phyloP scores from a whole-genome alignment of 148 eudicot species.

The Heliosperma pusillum region DNA sequence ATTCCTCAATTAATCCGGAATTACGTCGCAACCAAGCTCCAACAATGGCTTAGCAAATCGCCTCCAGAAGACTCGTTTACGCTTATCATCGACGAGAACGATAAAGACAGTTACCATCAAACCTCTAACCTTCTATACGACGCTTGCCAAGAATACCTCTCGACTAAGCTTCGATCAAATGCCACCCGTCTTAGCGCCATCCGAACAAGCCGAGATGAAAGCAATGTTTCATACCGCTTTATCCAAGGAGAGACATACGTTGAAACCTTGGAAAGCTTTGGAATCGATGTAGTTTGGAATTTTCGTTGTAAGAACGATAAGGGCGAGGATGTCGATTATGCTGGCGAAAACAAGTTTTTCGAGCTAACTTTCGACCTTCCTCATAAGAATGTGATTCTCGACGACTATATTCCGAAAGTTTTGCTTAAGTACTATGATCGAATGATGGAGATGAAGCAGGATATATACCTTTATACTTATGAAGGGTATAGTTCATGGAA shows the following conservation, averaged over 20 bases:
- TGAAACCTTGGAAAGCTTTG: not conserved
- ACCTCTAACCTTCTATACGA: not conserved
- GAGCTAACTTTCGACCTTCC: slow-evolving; percentile 6
- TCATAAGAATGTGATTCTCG: slow-evolving; percentile 16
- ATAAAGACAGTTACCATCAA: too few relatives aligned
- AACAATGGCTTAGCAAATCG: not conserved
- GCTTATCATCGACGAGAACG: not conserved
- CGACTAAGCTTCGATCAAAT: not conserved
- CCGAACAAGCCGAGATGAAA: not conserved
- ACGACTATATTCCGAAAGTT: slow-evolving; percentile 15
- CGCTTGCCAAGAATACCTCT: slow-evolving; percentile 10
- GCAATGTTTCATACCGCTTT: not conserved
- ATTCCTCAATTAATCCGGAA: not conserved
- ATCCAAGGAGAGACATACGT: slow-evolving; percentile 9
- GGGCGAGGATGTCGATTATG: not conserved
- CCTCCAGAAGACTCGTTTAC: not conserved
- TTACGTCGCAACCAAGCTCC: not conserved
- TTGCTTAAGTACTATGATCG: slow-evolving; percentile 10
- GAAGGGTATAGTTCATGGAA: not conserved
- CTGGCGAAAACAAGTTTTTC: not conserved
- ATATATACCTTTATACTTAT: slow-evolving; percentile 10
- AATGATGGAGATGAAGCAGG: slow-evolving; percentile 11
- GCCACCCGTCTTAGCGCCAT: not conserved
- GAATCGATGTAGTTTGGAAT: not conserved
- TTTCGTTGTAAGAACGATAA: slow-evolving; percentile 8